These are phyloP conservation scores for Aspergillus hiratsukae DNA, from an alignment of 2,329 filamentous ascomycete genomes.

Conservation along the genomic window DNA sequence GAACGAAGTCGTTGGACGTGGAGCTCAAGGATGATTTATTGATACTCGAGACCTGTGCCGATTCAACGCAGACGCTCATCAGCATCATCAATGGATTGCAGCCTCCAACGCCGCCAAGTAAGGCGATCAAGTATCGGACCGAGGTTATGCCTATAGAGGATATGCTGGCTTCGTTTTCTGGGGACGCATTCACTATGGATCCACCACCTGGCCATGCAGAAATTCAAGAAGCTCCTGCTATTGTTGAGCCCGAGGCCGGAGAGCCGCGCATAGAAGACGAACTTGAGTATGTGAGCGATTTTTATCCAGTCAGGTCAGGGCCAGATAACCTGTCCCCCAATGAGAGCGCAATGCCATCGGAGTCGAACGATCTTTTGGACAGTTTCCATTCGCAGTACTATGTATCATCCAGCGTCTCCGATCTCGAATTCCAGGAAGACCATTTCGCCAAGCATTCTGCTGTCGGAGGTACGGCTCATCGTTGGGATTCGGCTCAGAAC, in stretches of 20 bases:
- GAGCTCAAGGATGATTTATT: constrained; percentile 82
- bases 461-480: constrained; percentile 63
- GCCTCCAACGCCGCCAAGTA: constrained; percentile 77
- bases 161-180: constrained; percentile 83
- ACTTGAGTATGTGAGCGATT: constrained; percentile 52
- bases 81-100: constrained; percentile 71
- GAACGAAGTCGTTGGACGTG: constrained; percentile 66
- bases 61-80: constrained; percentile 91
- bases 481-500: constrained; percentile 76
- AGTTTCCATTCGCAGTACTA: constrained; percentile 53
- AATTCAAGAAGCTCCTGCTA: constrained; percentile 42
- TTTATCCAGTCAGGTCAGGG: constrained; percentile 45
- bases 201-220: constrained; percentile 19
- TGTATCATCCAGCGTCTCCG: constrained; percentile 53
- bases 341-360: constrained; percentile 32
- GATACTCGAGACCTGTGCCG: constrained; percentile 89
- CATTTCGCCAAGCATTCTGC: constrained; percentile 65
- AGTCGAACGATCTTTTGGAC: constrained; percentile 40
- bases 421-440: constrained; percentile 70
- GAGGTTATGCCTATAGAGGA: constrained; percentile 81
- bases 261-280: constrained; percentile 38
- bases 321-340: constrained; percentile 22
- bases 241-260: constrained; percentile 35
- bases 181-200: constrained; percentile 65
- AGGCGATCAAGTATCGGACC: constrained; percentile 79